A percentile compares a stretch with the other conserved stretches of the same genome.
These are phyloP conservation scores for Tolypocladium inflatum DNA, from an alignment of 2,329 filamentous ascomycete species.

Conservation along the genomic window DNA sequence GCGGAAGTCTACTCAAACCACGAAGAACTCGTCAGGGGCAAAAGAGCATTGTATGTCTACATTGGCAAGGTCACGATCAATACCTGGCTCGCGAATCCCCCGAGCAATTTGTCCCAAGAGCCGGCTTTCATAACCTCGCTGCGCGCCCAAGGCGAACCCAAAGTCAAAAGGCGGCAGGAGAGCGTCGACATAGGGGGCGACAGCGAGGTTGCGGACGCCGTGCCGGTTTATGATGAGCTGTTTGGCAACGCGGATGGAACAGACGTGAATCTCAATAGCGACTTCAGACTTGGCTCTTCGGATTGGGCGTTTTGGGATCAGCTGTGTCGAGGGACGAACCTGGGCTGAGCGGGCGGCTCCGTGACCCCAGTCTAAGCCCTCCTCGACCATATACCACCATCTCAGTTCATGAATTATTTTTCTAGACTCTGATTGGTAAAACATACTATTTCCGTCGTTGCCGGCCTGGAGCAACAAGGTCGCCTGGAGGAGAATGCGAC, in stretches of 20 bases:
- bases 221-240: not conserved
- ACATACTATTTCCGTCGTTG: no score
- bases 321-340: not conserved
- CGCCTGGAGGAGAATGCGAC: not conserved
- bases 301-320: not conserved
- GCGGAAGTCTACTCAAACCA: not conserved
- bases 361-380: not conserved
- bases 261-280: not conserved
- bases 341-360: not conserved
- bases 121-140: not conserved
- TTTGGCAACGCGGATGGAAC: not conserved
- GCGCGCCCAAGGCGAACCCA: not conserved
- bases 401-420: no score
- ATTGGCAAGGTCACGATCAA: not conserved
- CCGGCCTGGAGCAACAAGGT: not conserved
- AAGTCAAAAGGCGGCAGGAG: not conserved
- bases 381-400: no score
- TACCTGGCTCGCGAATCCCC: not conserved
- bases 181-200: not conserved
- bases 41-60: not conserved
- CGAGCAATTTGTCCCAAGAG: not conserved
- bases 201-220: not conserved
- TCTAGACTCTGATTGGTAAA: no score
- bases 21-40: not conserved
- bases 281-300: not conserved